phyloP scores from a whole-genome alignment of 108 stramenopile genomes.

The Fragilaria crotonensis region DNA sequence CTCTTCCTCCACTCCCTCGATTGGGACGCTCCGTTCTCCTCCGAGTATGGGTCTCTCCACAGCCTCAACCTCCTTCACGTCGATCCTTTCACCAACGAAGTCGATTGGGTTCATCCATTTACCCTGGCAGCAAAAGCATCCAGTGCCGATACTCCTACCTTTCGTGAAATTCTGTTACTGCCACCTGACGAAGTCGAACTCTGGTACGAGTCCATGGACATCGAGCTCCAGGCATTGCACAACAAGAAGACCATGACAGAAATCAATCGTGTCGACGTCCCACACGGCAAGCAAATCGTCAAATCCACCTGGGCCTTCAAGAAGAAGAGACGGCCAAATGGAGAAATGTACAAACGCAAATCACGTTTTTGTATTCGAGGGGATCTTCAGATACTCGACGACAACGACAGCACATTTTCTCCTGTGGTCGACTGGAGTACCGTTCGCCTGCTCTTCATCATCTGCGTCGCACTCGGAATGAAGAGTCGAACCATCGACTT shows the following conservation, averaged over 20 bases:
- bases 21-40: not conserved
- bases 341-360: slow-evolving; percentile 21
- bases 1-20: not conserved
- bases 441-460: not conserved
- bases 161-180: not conserved
- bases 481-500: slow-evolving; percentile 7
- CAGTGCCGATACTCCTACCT: slow-evolving; percentile 2
- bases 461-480: not conserved
- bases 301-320: slow-evolving; percentile 14
- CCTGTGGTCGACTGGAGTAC: not conserved
- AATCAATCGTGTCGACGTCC: not conserved
- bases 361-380: slow-evolving; percentile 19
- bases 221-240: not conserved
- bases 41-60: not conserved
- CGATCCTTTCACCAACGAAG: not conserved
- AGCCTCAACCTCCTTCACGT: not conserved
- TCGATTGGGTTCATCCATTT: not conserved
- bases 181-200: not conserved
- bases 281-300: slow-evolving; percentile 5
- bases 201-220: not conserved
- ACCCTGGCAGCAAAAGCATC: not conserved
- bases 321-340: slow-evolving; percentile 18
- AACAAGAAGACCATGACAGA: not conserved
- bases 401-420: not conserved
- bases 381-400: slow-evolving; percentile 11